Base-by-base conservation (phyloP, 257 asterid species). In the Hygrophila difformis region DNA sequence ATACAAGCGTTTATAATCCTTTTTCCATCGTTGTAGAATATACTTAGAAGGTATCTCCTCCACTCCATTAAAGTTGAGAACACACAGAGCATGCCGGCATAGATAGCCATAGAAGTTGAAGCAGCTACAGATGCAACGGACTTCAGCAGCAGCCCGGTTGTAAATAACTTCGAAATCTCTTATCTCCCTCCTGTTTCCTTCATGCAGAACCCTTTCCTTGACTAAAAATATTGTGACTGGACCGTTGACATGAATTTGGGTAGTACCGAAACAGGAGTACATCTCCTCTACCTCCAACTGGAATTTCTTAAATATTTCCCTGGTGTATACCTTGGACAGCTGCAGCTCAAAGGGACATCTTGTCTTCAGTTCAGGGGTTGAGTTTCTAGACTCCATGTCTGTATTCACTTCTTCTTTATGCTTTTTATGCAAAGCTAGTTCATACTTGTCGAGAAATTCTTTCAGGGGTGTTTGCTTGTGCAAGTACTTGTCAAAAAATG, bases 401-500 rank as follows among this genome's bases (percentile, higher is more conserved):
- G 88, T 81, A 34, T 23, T 53, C 6, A 60, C 64, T 72, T 86
- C 96, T 62, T 82, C 93, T 70, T 70, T 82, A 67, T 70, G 81
- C 51, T 69, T 76, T 64, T 69, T 82, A 53, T 79, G 83, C 57
- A 79, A 48, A 22, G 85, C 96, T 47, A 82, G 57, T 57, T 86
- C 94, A 46, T 86, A 82, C 71, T 79, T 82, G 70, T 86, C 96
- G 4, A 86, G 88, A 55, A 82, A 86, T 57, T 86, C 94, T 47
- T 77, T 86, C 48, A 79, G 42, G 0, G 93, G 83, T 1, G 96
- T 82, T 69, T 79, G 96, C 72, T 79, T 82, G 71, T 76, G 88
- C 54, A 79, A 64, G 19, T 71, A 77, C 62, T 74, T 82, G 21
- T 82, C 93, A 21, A 82, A 86, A 60, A 76, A 74, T 0, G 79